Evolutionary conservation across 2,329 filamentous ascomycete genomes (phyloP).

Genomic region (Talaromyces rugulosus): DNA sequence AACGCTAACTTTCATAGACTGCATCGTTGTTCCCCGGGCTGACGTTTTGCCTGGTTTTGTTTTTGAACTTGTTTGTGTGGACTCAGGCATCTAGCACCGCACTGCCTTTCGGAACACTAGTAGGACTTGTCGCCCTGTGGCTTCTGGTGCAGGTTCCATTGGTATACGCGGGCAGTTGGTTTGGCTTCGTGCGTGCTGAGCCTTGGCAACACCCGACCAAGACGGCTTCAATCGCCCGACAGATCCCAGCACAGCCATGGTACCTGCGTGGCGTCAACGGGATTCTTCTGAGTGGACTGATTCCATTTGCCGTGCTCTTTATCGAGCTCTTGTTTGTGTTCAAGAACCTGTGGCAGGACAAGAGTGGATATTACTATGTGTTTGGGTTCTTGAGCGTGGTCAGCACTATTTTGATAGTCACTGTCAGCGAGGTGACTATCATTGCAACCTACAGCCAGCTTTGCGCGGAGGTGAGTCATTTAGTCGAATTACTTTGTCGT

Average conservation of each 20-base stretch:
- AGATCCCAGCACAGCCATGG: conserved; percentile 72
- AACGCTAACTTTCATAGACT: conserved; percentile 45
- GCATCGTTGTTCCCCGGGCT: conserved; percentile 75
- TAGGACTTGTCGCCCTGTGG: conserved; percentile 72
- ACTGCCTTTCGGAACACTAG: conserved; percentile 73
- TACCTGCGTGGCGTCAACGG: conserved; percentile 63
- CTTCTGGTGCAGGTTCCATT: conserved; percentile 80
- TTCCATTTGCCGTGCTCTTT: conserved; percentile 83
- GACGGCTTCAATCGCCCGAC: conserved; percentile 66
- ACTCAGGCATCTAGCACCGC: conserved; percentile 83
- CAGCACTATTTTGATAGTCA: conserved; percentile 66
- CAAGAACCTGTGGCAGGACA: conserved; percentile 84
- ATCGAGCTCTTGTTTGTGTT: conserved; percentile 85
- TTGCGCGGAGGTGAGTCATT: conserved; percentile 60
- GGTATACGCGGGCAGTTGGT: conserved; percentile 75
- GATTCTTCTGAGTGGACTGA: conserved; percentile 67
- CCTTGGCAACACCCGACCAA: conserved; percentile 80
- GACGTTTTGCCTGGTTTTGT: conserved; percentile 68
- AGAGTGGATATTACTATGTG: conserved; percentile 87
- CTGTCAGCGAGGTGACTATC: conserved; percentile 77
- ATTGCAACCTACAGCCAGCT: conserved; percentile 79
- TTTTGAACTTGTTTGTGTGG: conserved; percentile 87
- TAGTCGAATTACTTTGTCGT: no score
- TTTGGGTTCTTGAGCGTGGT: conserved; percentile 81
- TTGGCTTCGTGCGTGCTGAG: conserved; percentile 63